Percentiles rank a stretch among this genome's conserved stretches.
phyloP scores from a whole-genome alignment of 192 early-diverging fungal species.

The Mortierella alpina region DNA sequence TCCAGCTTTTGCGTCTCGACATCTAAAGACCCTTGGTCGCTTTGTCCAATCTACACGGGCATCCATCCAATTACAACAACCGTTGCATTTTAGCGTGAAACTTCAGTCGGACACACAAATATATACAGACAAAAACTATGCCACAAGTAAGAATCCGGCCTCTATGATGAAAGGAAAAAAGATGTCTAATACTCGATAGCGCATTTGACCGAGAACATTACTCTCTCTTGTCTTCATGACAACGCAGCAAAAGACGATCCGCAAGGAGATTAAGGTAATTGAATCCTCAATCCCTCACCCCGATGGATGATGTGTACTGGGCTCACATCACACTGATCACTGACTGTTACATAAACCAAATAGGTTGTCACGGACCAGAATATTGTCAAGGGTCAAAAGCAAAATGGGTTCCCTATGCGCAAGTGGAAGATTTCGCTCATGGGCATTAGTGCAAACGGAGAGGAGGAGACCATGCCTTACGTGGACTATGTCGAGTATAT shows the following conservation, averaged over 20 bases:
- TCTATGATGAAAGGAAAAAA: too few species aligned
- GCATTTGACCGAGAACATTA: neutral
- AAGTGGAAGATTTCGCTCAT: conserved; percentile 60
- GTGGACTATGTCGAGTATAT: conserved; percentile 65
- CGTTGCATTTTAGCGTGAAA: too few species aligned
- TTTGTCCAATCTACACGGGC: too few species aligned
- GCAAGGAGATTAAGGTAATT: conserved; percentile 49
- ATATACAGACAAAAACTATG: conserved; percentile 12
- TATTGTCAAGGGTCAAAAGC: conserved; percentile 50
- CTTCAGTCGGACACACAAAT: neutral
- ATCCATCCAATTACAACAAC: too few species aligned
- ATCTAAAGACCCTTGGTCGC: too few species aligned
- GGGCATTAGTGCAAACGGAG: conserved; percentile 53
- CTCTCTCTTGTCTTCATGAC: neutral
- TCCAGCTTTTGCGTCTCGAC: neutral
- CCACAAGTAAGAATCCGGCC: conserved; percentile 17
- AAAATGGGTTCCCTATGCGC: conserved; percentile 55
- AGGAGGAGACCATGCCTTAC: conserved; percentile 43
- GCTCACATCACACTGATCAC: neutral
- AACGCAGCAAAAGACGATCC: conserved; percentile 28
- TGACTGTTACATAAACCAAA: neutral
- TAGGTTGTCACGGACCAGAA: conserved; percentile 52
- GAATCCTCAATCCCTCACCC: neutral
- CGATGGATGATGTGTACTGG: neutral
- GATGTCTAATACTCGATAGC: neutral